Percentiles rank a stretch among this genome's conserved stretches.
Conservation (phyloP, 2,329 filamentous ascomycete species). For the Alternaria brassicae region DNA sequence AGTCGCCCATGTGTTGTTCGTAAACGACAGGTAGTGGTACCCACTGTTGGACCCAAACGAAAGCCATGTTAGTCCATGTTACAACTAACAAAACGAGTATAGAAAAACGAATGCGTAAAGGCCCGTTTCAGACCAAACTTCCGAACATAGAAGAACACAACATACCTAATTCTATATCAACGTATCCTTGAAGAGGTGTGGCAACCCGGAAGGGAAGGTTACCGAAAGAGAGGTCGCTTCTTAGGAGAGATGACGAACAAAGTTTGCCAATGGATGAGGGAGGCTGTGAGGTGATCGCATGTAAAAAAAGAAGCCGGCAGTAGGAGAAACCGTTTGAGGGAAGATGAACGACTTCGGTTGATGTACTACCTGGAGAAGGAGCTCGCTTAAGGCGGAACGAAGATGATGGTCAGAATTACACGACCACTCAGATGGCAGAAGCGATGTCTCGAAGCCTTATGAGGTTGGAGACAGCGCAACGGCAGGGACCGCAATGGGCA, state of each 20-base stretch:
- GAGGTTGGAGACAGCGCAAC: slow-evolving; percentile 42
- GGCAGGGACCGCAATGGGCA: slow-evolving; percentile 35
- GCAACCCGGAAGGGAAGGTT: slow-evolving; percentile 40
- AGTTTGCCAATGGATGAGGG: slow-evolving; percentile 45
- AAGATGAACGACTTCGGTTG: slow-evolving; percentile 45
- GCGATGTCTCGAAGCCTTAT: slow-evolving; percentile 39
- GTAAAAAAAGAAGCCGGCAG: slow-evolving; percentile 48
- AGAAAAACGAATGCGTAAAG: slow-evolving; percentile 30
- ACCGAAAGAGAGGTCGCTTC: slow-evolving; percentile 40
- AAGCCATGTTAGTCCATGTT: slow-evolving; percentile 53
- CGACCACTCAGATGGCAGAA: slow-evolving; percentile 46
- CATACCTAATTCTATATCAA: slow-evolving; percentile 48
- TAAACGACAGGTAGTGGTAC: slow-evolving; percentile 50
- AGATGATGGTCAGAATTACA: slow-evolving; percentile 46
- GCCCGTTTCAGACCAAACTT: slow-evolving; percentile 14
- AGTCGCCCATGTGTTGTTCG: slow-evolving; percentile 52
- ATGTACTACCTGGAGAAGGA: slow-evolving; percentile 37
- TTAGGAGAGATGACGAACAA: slow-evolving; percentile 25
- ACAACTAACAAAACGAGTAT: slow-evolving; percentile 23
- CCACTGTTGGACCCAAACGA: slow-evolving; percentile 54
- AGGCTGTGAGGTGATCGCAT: slow-evolving; percentile 36
- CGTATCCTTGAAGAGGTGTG: slow-evolving; percentile 33
- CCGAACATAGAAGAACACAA: slow-evolving; percentile 28
- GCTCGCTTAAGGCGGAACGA: slow-evolving; percentile 50
- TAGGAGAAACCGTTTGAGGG: slow-evolving; percentile 36